Conservation (phyloP, 1,284 basidiomycete genomes). For the Grifola frondosa region DNA sequence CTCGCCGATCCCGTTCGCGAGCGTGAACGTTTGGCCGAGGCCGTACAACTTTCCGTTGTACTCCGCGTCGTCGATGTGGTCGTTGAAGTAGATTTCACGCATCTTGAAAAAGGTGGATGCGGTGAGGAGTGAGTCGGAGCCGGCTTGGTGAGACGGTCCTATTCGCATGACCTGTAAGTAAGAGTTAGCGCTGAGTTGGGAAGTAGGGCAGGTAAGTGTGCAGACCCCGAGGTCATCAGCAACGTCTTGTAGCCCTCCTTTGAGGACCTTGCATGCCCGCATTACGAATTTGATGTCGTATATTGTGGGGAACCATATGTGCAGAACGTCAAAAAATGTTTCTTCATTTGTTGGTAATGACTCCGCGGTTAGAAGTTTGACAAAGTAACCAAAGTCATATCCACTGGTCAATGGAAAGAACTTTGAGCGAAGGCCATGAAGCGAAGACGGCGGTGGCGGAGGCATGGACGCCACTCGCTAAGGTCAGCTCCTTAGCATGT, state of each 20-base stretch:
- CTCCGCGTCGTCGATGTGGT: conserved; percentile 77
- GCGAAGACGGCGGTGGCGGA: too few species aligned
- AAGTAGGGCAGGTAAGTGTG: conserved; percentile 18
- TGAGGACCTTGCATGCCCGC: conserved; percentile 84
- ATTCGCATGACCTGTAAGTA: conserved; percentile 78
- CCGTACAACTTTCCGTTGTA: conserved; percentile 79
- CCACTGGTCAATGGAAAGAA: conserved; percentile 80
- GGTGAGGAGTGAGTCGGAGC: conserved; percentile 93
- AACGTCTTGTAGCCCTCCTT: conserved; percentile 94
- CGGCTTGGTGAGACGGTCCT: conserved; percentile 93
- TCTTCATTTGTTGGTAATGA: conserved; percentile 89
- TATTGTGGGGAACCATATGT: conserved; percentile 94
- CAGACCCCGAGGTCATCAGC: conserved; percentile 88
- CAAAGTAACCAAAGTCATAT: conserved; percentile 98
- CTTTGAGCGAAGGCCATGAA: background rate
- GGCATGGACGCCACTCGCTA: too few species aligned
- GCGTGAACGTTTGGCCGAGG: conserved; percentile 71
- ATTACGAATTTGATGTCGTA: conserved; percentile 99
- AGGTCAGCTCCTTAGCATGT: too few species aligned
- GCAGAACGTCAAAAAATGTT: conserved; percentile 87
- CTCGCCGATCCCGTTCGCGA: conserved; percentile 63
- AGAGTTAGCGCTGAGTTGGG: background rate
- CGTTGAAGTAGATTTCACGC: conserved; percentile 88
- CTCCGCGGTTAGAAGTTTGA: conserved; percentile 90
- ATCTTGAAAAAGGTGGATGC: conserved; percentile 96